Evolutionary conservation across 164 flowering plant species (phyloP).

Genomic region (Cinnamomum micranthum): DNA sequence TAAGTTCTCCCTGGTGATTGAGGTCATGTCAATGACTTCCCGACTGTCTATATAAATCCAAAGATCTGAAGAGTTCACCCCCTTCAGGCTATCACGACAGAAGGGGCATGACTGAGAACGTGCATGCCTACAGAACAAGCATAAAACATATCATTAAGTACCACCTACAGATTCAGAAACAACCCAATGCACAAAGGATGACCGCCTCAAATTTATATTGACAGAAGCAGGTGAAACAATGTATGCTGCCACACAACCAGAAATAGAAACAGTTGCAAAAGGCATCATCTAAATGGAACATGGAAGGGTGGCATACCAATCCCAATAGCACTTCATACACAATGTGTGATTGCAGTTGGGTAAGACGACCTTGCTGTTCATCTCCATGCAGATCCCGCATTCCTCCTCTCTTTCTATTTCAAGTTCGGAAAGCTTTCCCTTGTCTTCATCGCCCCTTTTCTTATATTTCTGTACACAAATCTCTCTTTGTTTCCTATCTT

Average conservation of each 20-base stretch:
- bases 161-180: too few species aligned
- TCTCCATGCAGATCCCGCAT: slow-evolving; percentile 93
- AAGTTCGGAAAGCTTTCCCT: slow-evolving; percentile 58
- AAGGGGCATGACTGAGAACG: slow-evolving; percentile 90
- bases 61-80: slow-evolving; percentile 74
- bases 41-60: slow-evolving; percentile 60
- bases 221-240: too few species aligned
- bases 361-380: slow-evolving; percentile 63
- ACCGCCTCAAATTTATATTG: too few species aligned
- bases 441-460: slow-evolving; percentile 43
- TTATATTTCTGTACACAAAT: slow-evolving; percentile 52
- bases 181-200: too few species aligned
- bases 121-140: slow-evolving; percentile 47
- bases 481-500: slow-evolving; percentile 74
- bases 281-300: background rate
- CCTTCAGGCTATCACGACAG: slow-evolving; percentile 74
- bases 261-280: background rate
- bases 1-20: slow-evolving; percentile 57
- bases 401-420: slow-evolving; percentile 87
- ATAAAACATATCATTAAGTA: too few species aligned
- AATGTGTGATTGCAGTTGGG: slow-evolving; percentile 76
- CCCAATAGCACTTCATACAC: slow-evolving; percentile 77
- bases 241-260: background rate
- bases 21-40: slow-evolving; percentile 47
- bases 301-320: slow-evolving; percentile 45